Conservation (phyloP, 352 stramenopile genomes). For the Peronospora belbahrii region DNA sequence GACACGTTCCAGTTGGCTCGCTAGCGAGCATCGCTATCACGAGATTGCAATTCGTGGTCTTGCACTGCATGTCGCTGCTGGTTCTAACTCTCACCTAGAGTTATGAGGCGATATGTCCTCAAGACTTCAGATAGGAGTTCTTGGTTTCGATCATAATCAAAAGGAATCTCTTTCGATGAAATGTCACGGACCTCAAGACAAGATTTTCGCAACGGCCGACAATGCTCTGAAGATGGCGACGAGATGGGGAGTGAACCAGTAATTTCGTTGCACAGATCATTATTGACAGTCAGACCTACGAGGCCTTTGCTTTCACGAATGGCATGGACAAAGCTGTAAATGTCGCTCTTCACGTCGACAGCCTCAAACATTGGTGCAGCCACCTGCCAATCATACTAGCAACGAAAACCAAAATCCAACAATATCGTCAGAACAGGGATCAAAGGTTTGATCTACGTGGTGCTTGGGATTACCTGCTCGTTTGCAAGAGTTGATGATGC, state of each 20-base stretch:
- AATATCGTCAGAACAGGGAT: not conserved
- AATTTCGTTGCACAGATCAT: slow-evolving; percentile 47
- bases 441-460: not conserved
- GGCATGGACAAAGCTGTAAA: slow-evolving; percentile 57
- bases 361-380: slow-evolving; percentile 61
- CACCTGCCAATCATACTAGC: slow-evolving; percentile 82
- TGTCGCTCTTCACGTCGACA: slow-evolving; percentile 60
- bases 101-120: slow-evolving; percentile 13
- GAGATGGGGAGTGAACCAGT: slow-evolving; percentile 24
- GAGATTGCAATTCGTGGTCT: not conserved
- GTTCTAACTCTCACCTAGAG: not conserved
- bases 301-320: slow-evolving; percentile 6
- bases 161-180: slow-evolving; percentile 49
- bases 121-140: slow-evolving; percentile 37
- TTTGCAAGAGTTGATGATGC: slow-evolving; percentile 75
- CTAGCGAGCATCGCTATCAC: slow-evolving; percentile 2
- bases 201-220: slow-evolving; percentile 36
- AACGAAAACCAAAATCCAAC: slow-evolving; percentile 1
- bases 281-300: slow-evolving; percentile 47
- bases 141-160: slow-evolving; percentile 54
- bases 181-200: slow-evolving; percentile 62
- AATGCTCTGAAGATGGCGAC: slow-evolving; percentile 41
- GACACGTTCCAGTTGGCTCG: slow-evolving; percentile 9
- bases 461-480: slow-evolving; percentile 42
- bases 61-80: slow-evolving; percentile 1